A percentile compares a stretch with the other conserved stretches of the same genome.
phyloP scores from a whole-genome alignment of 768 basidiomycete species.

The Scleroderma citrinum region DNA sequence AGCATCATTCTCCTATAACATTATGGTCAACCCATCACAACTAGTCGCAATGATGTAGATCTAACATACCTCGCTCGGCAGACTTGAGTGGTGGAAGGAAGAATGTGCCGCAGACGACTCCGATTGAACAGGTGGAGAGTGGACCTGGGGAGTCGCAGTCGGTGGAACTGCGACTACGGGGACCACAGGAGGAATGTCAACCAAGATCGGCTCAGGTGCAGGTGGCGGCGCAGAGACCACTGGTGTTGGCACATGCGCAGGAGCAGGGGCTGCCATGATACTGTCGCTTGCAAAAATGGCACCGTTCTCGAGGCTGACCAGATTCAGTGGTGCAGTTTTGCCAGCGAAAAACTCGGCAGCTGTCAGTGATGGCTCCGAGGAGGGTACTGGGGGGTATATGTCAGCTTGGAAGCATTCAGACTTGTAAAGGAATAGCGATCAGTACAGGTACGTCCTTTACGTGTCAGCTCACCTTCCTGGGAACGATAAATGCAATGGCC shows the following conservation, averaged over 20 bases:
- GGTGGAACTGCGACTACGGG: slow-evolving; percentile 25
- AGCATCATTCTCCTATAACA: slow-evolving; percentile 12
- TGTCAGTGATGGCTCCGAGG: slow-evolving; percentile 69
- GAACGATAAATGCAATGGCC: slow-evolving; percentile 93
- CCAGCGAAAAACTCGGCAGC: slow-evolving; percentile 87
- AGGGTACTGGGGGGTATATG: slow-evolving; percentile 90
- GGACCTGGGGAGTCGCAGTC: slow-evolving; percentile 8
- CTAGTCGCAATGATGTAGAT: background rate
- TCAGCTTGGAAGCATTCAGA: slow-evolving; percentile 96
- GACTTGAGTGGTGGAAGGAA: background rate
- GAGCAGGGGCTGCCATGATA: slow-evolving; percentile 8
- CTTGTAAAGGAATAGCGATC: slow-evolving; percentile 29
- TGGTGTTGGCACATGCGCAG: slow-evolving; percentile 19
- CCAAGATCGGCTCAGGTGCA: slow-evolving; percentile 30
- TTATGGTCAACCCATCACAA: background rate
- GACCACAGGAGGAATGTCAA: background rate
- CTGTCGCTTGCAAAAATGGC: slow-evolving; percentile 32
- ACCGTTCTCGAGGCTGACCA: slow-evolving; percentile 76
- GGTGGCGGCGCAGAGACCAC: slow-evolving; percentile 22
- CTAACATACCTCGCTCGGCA: slow-evolving; percentile 27
- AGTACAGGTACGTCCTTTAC: background rate
- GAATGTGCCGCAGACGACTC: slow-evolving; percentile 10
- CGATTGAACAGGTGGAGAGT: slow-evolving; percentile 5
- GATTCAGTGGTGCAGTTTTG: slow-evolving; percentile 70
- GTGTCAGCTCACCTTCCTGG: slow-evolving; percentile 62